Conservation (phyloP, 2,329 filamentous ascomycete genomes). For the Helotiales sp. region DNA sequence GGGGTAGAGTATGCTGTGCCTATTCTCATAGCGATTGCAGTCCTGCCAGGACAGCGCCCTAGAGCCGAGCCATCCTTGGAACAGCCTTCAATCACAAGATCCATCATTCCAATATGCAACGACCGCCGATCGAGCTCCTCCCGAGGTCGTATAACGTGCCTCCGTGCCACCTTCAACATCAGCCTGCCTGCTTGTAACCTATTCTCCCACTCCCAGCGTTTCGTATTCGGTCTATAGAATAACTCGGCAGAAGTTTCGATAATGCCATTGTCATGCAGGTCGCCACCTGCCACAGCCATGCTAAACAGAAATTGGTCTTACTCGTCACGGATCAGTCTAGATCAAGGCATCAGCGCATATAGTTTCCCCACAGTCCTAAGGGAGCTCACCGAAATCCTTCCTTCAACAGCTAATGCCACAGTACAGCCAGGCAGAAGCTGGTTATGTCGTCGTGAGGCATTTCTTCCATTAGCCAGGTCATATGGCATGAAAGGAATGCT, state of each 20-base stretch:
- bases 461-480: constrained; percentile 19
- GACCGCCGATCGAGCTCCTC: constrained; percentile 13
- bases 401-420: not conserved
- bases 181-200: constrained; percentile 16
- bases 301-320: constrained; percentile 19
- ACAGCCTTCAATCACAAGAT: constrained; percentile 16
- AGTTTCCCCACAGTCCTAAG: constrained; percentile 12
- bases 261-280: constrained; percentile 23
- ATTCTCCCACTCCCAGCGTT: constrained; percentile 19
- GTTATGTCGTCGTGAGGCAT: constrained; percentile 6
- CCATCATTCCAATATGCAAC: constrained; percentile 22
- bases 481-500: constrained; percentile 19
- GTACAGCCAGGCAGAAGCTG: constrained; percentile 13
- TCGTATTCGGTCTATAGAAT: constrained; percentile 17
- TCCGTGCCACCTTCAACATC: constrained; percentile 14
- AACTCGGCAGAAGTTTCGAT: constrained; percentile 21
- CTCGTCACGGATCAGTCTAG: constrained; percentile 19
- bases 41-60: constrained; percentile 12
- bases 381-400: constrained; percentile 19
- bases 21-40: constrained; percentile 11
- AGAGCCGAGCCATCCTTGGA: constrained; percentile 10
- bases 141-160: constrained; percentile 16
- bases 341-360: constrained; percentile 19
- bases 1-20: constrained; percentile 12
- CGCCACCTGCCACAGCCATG: constrained; percentile 15